A percentile compares a stretch with the other conserved stretches of the same genome.
Evolutionary conservation across 2,329 filamentous ascomycete genomes (phyloP).

Genomic region (Aspergillus sp.): DNA sequence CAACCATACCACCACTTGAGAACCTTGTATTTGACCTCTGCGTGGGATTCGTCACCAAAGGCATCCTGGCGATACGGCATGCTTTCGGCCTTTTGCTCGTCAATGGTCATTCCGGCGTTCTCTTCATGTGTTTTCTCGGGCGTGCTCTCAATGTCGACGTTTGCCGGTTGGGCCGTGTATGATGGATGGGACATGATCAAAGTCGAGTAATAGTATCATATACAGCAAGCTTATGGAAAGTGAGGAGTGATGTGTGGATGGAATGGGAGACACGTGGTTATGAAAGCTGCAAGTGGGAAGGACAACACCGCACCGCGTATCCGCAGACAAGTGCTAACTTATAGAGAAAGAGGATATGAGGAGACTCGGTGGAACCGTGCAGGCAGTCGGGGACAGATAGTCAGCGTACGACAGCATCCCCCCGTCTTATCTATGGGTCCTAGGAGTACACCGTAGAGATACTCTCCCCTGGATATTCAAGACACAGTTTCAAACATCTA

Average conservation of each 20-base stretch:
- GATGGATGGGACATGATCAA: not conserved
- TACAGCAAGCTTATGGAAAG: too few relatives aligned
- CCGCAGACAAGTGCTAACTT: too few relatives aligned
- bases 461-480: too few relatives aligned
- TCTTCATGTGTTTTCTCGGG: not conserved
- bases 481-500: too few relatives aligned
- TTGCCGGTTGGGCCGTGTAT: not conserved
- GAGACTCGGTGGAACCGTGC: too few relatives aligned
- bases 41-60: conserved; percentile 40
- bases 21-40: conserved; percentile 52
- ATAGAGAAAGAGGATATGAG: too few relatives aligned
- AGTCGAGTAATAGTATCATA: not conserved
- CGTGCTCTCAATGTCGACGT: not conserved
- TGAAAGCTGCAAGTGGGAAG: too few relatives aligned
- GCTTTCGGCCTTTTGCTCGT: conserved; percentile 22
- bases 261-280: too few relatives aligned
- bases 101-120: not conserved
- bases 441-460: too few relatives aligned
- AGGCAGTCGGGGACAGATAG: not conserved
- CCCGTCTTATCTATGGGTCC: conserved; percentile 2
- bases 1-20: conserved; percentile 46
- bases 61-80: conserved; percentile 31
- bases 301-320: too few relatives aligned
- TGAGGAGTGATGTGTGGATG: too few relatives aligned
- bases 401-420: not conserved